Evolutionary conservation across 179 eudicot genomes (phyloP).

Genomic region (Camellia oleifera): DNA sequence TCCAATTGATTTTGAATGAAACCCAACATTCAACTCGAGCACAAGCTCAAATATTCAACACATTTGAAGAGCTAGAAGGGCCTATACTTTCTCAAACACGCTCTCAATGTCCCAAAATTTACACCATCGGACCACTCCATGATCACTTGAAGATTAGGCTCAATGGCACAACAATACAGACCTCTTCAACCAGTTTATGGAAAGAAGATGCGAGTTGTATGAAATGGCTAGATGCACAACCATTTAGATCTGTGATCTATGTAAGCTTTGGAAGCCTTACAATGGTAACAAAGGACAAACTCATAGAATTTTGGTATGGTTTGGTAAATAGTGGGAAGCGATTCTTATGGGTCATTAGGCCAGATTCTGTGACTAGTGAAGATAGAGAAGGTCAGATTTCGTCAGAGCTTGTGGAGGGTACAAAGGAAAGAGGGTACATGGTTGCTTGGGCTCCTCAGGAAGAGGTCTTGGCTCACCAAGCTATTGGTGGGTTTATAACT

Average conservation of each 20-base stretch:
- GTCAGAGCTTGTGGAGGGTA: background rate
- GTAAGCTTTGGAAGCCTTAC: slow-evolving; percentile 16
- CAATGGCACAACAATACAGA: background rate
- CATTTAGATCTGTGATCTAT: slow-evolving; percentile 1
- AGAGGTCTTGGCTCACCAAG: slow-evolving; percentile 21
- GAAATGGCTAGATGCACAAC: slow-evolving; percentile 6
- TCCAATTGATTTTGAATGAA: background rate
- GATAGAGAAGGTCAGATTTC: background rate
- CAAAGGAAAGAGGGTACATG: slow-evolving; percentile 18
- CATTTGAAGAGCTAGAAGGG: slow-evolving; percentile 14
- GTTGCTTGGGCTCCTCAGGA: slow-evolving; percentile 28
- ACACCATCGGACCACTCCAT: slow-evolving; percentile 41
- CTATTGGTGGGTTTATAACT: slow-evolving; percentile 23
- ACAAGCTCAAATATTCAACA: slow-evolving; percentile 4
- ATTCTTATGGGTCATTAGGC: background rate
- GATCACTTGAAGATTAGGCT: slow-evolving; percentile 22
- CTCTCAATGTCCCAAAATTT: slow-evolving; percentile 16
- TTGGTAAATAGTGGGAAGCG: slow-evolving; percentile 1
- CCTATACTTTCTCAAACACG: slow-evolving; percentile 26
- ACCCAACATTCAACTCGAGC: slow-evolving; percentile 3
- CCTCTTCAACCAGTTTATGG: background rate
- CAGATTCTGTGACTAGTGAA: background rate
- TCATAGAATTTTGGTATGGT: slow-evolving; percentile 17
- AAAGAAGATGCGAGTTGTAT: slow-evolving; percentile 14
- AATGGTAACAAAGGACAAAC: background rate